phyloP scores from a whole-genome alignment of 2,329 filamentous ascomycete species.

The Cytospora schulzeri region DNA sequence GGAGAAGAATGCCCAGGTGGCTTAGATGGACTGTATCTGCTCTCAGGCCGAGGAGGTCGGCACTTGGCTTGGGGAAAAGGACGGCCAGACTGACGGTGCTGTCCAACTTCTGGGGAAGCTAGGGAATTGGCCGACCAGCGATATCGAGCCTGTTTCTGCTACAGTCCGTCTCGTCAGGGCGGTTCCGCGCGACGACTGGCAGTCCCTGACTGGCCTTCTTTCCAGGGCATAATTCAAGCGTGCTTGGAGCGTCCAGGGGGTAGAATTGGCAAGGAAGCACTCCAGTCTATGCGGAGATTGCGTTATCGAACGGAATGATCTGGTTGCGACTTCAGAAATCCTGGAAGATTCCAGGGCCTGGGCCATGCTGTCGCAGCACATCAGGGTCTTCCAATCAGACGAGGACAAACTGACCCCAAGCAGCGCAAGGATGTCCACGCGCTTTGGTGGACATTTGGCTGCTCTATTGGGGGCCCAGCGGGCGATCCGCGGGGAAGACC shows the following conservation, averaged over 20 bases:
- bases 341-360: not conserved
- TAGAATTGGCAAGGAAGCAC: not conserved
- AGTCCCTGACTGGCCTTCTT: not conserved
- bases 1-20: slow-evolving; percentile 20
- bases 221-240: not conserved
- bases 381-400: not conserved
- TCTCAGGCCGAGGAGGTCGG: not conserved
- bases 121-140: not conserved
- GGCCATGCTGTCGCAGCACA: not conserved
- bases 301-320: not conserved
- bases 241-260: not conserved
- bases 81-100: not conserved
- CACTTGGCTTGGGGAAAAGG: not conserved
- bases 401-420: not conserved
- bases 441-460: not conserved
- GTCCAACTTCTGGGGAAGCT: not conserved
- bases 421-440: not conserved
- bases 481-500: not conserved
- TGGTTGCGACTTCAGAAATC: not conserved
- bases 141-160: not conserved
- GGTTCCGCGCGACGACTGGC: not conserved
- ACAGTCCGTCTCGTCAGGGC: not conserved
- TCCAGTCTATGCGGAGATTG: not conserved
- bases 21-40: slow-evolving; percentile 9
- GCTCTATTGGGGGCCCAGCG: not conserved